A percentile compares a stretch with the other conserved stretches of the same genome.
These are phyloP conservation scores for Populus tremula DNA, from an alignment of 345 rosid genomes.

Conservation along the genomic window DNA sequence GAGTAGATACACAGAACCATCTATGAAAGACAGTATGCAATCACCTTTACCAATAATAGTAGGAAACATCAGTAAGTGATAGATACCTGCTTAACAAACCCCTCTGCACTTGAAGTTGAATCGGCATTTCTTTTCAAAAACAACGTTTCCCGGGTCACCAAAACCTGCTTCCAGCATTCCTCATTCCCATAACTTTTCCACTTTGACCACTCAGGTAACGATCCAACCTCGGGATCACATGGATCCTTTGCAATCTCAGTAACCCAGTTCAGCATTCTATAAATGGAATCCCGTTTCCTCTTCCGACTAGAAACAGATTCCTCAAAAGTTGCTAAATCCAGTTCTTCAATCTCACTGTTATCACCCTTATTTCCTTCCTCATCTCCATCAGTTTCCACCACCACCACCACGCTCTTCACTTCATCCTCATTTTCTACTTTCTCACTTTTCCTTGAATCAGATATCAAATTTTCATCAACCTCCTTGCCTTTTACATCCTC, in stretches of 20 bases:
- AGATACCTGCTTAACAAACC: slow-evolving; percentile 53
- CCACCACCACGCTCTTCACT: slow-evolving; percentile 18
- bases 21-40: neutral
- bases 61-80: slow-evolving; percentile 1
- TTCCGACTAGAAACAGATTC: slow-evolving; percentile 27
- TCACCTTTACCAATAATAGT: neutral
- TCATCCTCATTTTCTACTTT: slow-evolving; percentile 20
- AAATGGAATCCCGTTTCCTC: slow-evolving; percentile 53
- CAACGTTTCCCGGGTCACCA: slow-evolving; percentile 53
- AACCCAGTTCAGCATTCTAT: slow-evolving; percentile 57
- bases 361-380: slow-evolving; percentile 7
- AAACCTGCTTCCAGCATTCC: slow-evolving; percentile 71
- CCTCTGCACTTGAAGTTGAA: slow-evolving; percentile 29
- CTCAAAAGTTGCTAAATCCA: slow-evolving; percentile 10
- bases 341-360: slow-evolving; percentile 15
- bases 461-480: slow-evolving; percentile 6
- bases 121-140: slow-evolving; percentile 35
- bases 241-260: slow-evolving; percentile 61
- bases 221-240: slow-evolving; percentile 39
- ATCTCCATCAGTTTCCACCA: slow-evolving; percentile 12
- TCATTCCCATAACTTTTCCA: slow-evolving; percentile 62
- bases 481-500: slow-evolving; percentile 15
- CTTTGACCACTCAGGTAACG: slow-evolving; percentile 61
- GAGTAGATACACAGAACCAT: neutral
- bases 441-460: slow-evolving; percentile 17